These are phyloP conservation scores for Sporothrix globosa DNA, from an alignment of 2,329 filamentous ascomycete genomes.

Conservation along the genomic window DNA sequence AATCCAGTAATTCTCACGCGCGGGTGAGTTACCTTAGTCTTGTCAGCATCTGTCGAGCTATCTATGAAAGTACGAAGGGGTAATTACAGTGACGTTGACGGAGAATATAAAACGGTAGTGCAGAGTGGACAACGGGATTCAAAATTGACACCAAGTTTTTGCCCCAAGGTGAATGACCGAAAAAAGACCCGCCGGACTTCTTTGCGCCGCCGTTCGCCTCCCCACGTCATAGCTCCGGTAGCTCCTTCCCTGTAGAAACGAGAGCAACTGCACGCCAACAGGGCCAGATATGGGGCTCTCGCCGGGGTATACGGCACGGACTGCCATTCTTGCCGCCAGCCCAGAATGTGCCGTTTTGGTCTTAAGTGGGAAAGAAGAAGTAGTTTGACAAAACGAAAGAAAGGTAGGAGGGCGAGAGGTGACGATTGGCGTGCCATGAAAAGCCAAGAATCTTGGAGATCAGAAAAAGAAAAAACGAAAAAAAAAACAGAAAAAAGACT, in stretches of 20 bases:
- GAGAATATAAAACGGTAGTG: conserved; percentile 8
- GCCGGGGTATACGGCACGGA: conserved; percentile 4
- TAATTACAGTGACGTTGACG: conserved; percentile 14
- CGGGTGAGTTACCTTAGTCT: neutral
- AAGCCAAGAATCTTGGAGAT: neutral
- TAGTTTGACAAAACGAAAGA: neutral
- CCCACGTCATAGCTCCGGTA: conserved; percentile 18
- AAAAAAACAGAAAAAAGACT: neutral
- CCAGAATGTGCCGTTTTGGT: too few relatives aligned
- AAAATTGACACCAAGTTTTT: neutral
- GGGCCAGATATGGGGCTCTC: neutral
- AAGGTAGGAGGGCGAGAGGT: neutral
- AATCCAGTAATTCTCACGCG: conserved; percentile 23
- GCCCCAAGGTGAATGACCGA: neutral
- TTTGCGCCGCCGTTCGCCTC: neutral
- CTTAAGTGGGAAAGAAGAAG: neutral
- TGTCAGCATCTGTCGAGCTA: neutral
- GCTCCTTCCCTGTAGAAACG: conserved; percentile 17
- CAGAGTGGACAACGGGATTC: neutral
- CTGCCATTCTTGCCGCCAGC: neutral
- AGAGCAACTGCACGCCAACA: neutral
- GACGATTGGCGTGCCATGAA: neutral
- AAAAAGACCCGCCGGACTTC: conserved; percentile 1
- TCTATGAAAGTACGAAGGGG: too few relatives aligned
- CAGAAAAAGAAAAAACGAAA: neutral